Base-by-base conservation (phyloP, 2,329 filamentous ascomycete genomes). In the Magnaporthales sp. region DNA sequence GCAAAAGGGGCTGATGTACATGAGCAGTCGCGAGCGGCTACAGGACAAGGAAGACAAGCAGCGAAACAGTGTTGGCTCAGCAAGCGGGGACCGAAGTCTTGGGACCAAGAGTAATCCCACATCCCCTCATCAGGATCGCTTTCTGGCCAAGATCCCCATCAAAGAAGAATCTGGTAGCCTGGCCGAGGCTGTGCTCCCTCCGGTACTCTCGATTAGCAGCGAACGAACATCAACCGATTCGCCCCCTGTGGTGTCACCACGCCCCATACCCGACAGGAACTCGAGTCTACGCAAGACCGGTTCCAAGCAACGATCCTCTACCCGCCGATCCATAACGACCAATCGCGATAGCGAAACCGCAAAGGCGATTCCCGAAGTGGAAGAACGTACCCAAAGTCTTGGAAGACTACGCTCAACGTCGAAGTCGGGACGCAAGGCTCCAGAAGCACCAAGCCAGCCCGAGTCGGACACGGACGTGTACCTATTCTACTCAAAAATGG, bases 21-120 rank as follows among this genome's bases (percentile, higher is more conserved):
- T 90, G 88, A 88, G 84, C 77, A 91, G 89, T 62, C 89, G 85
- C 73, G 89, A 92, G 74, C 82, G 83, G 31, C 77, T 91, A 62
- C 82, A 84, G 62, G 86, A 87, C 65, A 87, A 83, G 70, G 88
- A 90, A 69, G 87, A 90, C 69, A 84, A 84, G 70, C 89, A 85
- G 72, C 82, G 87, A 56, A 72, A 78, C n/a, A 82, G 77, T 70
- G 70, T 78, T 68, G 78, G 79, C 63, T 72, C 77, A 51, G 74
- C 76, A 27, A 78, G 77, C 63, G 77, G 77, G 9, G 54, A 58
- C 54, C 54, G 54, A 24, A 26, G 54, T 22, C 9, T 58, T 51
- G 38, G 38, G 6, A 51, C 15, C 38, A 51, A 51, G 6, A 51
- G 38, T 3, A 62, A 62, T 61, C 75, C 74, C 29, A 69, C 70